Evolutionary conservation across 768 basidiomycete genomes (phyloP), one percentile per base, ranked within the genome.

Genomic region (Lactifluus piperatus): DNA sequence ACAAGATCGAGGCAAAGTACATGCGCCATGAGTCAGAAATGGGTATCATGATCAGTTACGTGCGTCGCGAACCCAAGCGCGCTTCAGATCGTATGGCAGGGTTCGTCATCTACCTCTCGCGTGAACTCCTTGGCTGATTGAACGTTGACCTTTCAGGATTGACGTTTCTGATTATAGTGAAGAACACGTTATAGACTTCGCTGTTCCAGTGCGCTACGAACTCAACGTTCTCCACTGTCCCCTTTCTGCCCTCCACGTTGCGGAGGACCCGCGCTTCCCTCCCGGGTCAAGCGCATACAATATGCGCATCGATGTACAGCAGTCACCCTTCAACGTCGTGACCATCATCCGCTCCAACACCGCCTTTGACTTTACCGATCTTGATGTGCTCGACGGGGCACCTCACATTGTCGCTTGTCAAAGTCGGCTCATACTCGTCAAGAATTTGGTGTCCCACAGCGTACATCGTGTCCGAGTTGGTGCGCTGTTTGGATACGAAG

Each of bases 21-120:
- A 57, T 62, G 46, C 48, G 55, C 16, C 39, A 62, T 43, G 39
- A 36, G 6, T 1, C 16, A 1, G 53, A 63, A 36, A 52, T 62
- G 60, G 60, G 60, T 29, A 62, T 63, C 51, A 56, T 62, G 60
- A 56, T 63, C 13, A 56, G 52, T 32, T 63, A 62, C 34, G 57
- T 53, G 27, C 61, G 51, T 32, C 61, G 61, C 26, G 61, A 62
- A 14, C 61, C 57, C 27, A 59, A 59, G 51, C 57, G 34, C 0
- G 26, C 14, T 2, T 22, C 30, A 26, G 61, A 62, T 50, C 61
- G 61, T 53, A 29, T 11, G 39, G 47, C 57, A 47, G 61, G 57
- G 61, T 60, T 24, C 13, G 46, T 54, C 13, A 24, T 47, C 4
- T 20, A n/a, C 13, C 29, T 8, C 20, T 49, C 11, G 18, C 24